phyloP scores from a whole-genome alignment of 2,329 filamentous ascomycete genomes.

The Claviceps fusiformis region DNA sequence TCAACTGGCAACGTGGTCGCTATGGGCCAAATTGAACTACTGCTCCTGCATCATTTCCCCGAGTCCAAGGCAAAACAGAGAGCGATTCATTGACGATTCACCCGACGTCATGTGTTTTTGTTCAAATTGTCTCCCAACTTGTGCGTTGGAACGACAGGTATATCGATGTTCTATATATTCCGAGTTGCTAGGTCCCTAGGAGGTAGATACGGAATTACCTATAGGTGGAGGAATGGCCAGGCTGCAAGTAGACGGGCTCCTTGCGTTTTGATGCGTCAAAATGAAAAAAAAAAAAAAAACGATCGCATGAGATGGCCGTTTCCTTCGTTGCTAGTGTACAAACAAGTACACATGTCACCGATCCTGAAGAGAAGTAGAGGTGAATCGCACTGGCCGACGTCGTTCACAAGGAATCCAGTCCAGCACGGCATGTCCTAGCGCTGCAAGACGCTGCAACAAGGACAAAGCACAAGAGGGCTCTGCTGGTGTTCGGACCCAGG shows the following conservation, averaged over 20 bases:
- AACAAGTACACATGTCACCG: neutral
- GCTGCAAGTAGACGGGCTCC: neutral
- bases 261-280: neutral
- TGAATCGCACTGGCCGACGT: neutral
- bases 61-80: neutral
- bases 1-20: slow-evolving; percentile 2
- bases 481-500: neutral
- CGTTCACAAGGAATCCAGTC: neutral
- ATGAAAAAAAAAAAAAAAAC: neutral
- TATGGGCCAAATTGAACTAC: neutral
- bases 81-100: neutral
- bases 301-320: neutral
- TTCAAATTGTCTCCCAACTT: neutral
- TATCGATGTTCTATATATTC: neutral
- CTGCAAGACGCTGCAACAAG: neutral
- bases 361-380: neutral
- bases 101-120: neutral
- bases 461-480: neutral
- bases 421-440: neutral
- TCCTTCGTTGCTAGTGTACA: neutral
- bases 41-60: neutral
- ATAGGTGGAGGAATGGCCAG: neutral
- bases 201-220: no score
- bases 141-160: neutral
- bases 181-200: no score